Conservation (phyloP, 352 stramenopile species). For the Blastocystis sp. region DNA sequence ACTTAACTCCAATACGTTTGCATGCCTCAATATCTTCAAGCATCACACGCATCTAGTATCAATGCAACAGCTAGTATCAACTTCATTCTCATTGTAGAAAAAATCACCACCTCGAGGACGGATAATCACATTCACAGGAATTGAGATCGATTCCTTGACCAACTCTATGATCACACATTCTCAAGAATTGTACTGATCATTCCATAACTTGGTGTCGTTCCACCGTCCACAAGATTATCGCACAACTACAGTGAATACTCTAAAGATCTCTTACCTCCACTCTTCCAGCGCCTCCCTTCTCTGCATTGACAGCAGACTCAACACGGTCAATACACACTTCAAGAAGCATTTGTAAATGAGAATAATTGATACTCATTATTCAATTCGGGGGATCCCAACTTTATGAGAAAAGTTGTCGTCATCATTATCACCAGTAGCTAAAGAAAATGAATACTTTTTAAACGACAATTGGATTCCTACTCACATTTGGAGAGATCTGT, state of each 20-base stretch:
- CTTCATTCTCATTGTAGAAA: conserved; percentile 28
- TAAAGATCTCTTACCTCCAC: not conserved
- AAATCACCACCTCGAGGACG: conserved; percentile 43
- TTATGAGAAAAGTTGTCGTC: no score
- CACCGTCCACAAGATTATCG: conserved; percentile 22
- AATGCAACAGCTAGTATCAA: not conserved
- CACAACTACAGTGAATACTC: not conserved
- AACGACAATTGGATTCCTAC: no score
- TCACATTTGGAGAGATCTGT: no score
- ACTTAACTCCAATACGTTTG: conserved; percentile 14
- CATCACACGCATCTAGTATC: conserved; percentile 24
- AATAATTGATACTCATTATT: no score
- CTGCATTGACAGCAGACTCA: not conserved
- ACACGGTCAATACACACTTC: conserved; percentile 20
- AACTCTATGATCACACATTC: not conserved
- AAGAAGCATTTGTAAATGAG: no score
- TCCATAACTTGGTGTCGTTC: conserved; percentile 30
- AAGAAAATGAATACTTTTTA: no score
- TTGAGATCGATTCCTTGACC: not conserved
- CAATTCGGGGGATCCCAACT: no score
- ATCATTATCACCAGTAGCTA: no score
- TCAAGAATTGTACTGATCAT: conserved; percentile 23
- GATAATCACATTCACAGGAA: conserved; percentile 51
- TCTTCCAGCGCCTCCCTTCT: conserved; percentile 16
- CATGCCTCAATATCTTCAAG: conserved; percentile 10